Base-by-base conservation (phyloP, 2,329 filamentous ascomycete genomes). In the Calonectria pteridis region DNA sequence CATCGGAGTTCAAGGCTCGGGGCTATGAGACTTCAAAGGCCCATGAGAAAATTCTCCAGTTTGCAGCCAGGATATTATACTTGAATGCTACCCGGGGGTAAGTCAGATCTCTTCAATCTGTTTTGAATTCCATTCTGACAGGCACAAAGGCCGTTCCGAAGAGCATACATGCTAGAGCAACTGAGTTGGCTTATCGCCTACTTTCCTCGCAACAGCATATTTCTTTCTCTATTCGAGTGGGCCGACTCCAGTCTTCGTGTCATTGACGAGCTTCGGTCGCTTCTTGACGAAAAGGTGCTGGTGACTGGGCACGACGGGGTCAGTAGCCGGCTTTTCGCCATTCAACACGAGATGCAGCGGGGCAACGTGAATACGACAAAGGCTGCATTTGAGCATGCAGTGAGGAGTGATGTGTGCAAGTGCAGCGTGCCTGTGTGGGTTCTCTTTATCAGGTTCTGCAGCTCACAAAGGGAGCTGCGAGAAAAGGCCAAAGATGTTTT, bases 161-260 rank as follows among this genome's bases (percentile, higher is more conserved):
- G 94, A 6, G 86, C 88, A 0, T 88, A 92, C 23, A 83, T 97
- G 40, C 92, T 94, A 53, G 84, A 88, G 10, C 86, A 92, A 16
- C 85, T 98, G 0, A 84, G 86, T 6, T 84, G 87, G 2, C 94
- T 93, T 74, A 86, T 97, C 28, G 78, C 79, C 0, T 81, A 85
- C 9, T 98, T 95, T 81, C 95, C 95, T 0, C 87, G 88, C 63
- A 98, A 98, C 84, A 94, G 92, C 1, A 88, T 95, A 7, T 93
- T 98, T 74, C 88, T 97, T 1, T 87, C 90, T 1, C 85, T 97
- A 0, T 93, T 93, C 76, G 89, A 92, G n/a, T 94, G 93, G 87
- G 92, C 94, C 75, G 93, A 96, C 81, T 88, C 91, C 2, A 91
- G 93, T 10, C 91, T 95, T 53, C 90, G 93, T 29, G 89, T 97